Conservation (phyloP, 1,139 yeast species). For the Sugiyamaella japonica region DNA sequence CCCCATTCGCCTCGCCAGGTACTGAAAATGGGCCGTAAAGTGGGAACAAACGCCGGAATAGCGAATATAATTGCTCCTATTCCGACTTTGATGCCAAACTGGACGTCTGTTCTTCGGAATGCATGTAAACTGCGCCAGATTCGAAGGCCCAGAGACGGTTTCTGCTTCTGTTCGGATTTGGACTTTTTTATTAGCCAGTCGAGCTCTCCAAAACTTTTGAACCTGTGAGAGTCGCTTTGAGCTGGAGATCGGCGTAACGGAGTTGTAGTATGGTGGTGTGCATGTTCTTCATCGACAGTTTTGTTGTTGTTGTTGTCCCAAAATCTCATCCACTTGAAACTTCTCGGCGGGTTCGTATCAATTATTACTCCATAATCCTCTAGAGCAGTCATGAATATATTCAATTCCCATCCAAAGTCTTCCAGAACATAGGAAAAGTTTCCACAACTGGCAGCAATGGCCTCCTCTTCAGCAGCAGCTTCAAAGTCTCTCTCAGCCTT, state of each 20-base stretch:
- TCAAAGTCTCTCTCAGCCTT: slow-evolving; percentile 29
- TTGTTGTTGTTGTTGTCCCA: slow-evolving; percentile 2
- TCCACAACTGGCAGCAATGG: slow-evolving; percentile 82
- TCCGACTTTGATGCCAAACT: slow-evolving; percentile 78
- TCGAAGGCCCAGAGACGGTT: slow-evolving; percentile 21
- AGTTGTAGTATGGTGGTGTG: neutral
- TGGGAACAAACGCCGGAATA: slow-evolving; percentile 63
- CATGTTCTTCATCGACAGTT: neutral
- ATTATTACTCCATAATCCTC: slow-evolving; percentile 45
- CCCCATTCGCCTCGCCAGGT: slow-evolving; percentile 88
- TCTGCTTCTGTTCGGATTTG: slow-evolving; percentile 7
- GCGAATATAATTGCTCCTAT: slow-evolving; percentile 71
- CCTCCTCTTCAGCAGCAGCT: slow-evolving; percentile 69
- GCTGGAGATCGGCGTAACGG: slow-evolving; percentile 6
- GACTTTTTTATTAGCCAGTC: slow-evolving; percentile 8
- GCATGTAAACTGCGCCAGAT: slow-evolving; percentile 49
- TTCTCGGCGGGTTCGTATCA: slow-evolving; percentile 26
- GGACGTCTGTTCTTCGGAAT: slow-evolving; percentile 63
- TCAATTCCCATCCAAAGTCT: slow-evolving; percentile 61
- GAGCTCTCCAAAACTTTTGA: slow-evolving; percentile 9
- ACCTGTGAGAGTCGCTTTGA: neutral
- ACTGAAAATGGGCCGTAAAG: slow-evolving; percentile 54
- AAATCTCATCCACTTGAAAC: slow-evolving; percentile 16
- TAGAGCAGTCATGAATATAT: slow-evolving; percentile 49
- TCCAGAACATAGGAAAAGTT: slow-evolving; percentile 68